These are phyloP conservation scores for Capsicum baccatum DNA, from an alignment of 257 asterid genomes.

Conservation along the genomic window DNA sequence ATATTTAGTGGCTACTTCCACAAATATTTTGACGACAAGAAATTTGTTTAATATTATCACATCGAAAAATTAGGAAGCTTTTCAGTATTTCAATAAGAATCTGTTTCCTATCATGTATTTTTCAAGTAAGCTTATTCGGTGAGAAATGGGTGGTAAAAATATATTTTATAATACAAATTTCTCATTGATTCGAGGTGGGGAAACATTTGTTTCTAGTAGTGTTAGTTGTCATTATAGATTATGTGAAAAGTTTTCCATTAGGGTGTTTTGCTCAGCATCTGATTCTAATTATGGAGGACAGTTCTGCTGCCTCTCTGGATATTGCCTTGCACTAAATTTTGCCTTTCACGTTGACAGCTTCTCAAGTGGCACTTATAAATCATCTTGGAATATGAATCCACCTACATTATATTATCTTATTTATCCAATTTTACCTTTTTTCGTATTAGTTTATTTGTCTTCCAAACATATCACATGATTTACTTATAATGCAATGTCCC, in stretches of 20 bases:
- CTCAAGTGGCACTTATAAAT: slow-evolving; percentile 9
- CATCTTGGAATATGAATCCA: background rate
- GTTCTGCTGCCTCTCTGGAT: slow-evolving; percentile 38
- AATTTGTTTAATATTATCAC: no score
- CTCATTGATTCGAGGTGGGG: no score
- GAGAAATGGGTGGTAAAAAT: no score
- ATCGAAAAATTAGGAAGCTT: no score
- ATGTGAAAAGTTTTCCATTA: slow-evolving; percentile 8
- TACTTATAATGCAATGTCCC: background rate
- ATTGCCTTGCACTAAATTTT: slow-evolving; percentile 30
- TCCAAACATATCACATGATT: slow-evolving; percentile 15
- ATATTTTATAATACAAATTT: no score
- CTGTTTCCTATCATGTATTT: no score
- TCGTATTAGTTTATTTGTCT: background rate
- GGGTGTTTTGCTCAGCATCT: slow-evolving; percentile 23
- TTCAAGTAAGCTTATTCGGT: no score
- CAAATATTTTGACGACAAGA: no score
- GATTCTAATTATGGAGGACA: slow-evolving; percentile 31
- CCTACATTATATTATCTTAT: slow-evolving; percentile 20
- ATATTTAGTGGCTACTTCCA: no score
- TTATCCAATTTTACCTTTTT: background rate
- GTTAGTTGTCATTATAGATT: slow-evolving; percentile 2
- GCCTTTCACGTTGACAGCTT: background rate
- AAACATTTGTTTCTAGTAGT: no score
- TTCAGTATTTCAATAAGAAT: no score